These are phyloP conservation scores for Gastrolobium villosum DNA, from an alignment of 306 rosid genomes.

Conservation along the genomic window DNA sequence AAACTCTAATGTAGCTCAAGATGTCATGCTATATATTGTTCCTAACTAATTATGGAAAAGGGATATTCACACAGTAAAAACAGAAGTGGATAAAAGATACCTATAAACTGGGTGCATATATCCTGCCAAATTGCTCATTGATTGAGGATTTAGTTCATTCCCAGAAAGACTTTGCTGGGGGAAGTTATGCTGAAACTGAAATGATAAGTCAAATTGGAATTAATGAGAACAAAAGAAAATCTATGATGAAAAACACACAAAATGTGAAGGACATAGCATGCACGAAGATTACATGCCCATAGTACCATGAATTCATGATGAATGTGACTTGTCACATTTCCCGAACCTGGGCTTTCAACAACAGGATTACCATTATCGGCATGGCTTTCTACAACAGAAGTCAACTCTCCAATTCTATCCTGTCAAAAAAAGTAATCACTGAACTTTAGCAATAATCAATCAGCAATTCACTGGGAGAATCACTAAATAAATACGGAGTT, in stretches of 20 bases:
- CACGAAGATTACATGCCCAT: constrained; percentile 53
- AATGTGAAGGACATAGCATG: constrained; percentile 9
- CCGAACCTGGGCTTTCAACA: constrained; percentile 62
- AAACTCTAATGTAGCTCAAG: constrained; percentile 1
- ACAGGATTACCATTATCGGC: constrained; percentile 62
- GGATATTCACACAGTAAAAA: constrained; percentile 18
- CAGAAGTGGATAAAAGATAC: constrained; percentile 21
- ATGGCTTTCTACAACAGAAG: constrained; percentile 56
- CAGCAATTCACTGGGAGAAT: constrained; percentile 6
- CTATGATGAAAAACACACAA: constrained; percentile 22
- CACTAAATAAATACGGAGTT: constrained; percentile 22
- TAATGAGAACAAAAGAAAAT: constrained; percentile 23
- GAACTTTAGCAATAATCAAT: constrained; percentile 36
- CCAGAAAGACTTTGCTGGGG: constrained; percentile 48
- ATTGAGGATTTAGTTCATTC: constrained; percentile 53
- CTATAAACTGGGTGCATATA: constrained; percentile 55
- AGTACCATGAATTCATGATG: constrained; percentile 67
- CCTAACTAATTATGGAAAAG: constrained; percentile 25
- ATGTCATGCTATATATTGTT: constrained; percentile 6
- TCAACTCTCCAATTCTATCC: constrained; percentile 82
- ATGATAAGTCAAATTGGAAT: constrained; percentile 13
- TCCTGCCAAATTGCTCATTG: constrained; percentile 49
- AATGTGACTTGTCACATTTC: constrained; percentile 57
- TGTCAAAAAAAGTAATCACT: constrained; percentile 49
- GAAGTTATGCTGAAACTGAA: constrained; percentile 64